Conservation (phyloP, 2,329 filamentous ascomycete species). For the Aphanoascus verrucosus region DNA sequence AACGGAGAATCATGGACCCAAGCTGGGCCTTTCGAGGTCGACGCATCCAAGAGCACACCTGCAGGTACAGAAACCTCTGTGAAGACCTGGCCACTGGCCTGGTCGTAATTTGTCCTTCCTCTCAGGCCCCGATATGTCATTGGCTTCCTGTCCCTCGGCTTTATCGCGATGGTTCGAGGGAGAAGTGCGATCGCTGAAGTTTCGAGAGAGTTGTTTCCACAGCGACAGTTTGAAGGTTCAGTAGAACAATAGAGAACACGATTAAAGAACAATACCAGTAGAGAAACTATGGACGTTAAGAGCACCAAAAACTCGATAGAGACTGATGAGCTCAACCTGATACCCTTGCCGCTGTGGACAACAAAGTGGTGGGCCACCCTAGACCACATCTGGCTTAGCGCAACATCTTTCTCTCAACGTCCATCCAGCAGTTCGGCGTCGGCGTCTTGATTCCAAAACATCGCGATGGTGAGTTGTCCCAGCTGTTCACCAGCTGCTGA, state of each 20-base stretch:
- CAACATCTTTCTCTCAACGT: not conserved
- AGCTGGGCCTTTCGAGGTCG: conserved; percentile 20
- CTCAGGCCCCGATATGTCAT: conserved; percentile 8
- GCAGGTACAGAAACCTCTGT: conserved; percentile 13
- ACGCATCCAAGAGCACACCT: conserved; percentile 4
- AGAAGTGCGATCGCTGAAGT: too few relatives aligned
- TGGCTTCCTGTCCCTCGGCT: not conserved
- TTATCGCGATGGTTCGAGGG: not conserved
- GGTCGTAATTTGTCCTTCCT: conserved; percentile 11
- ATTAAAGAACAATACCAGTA: too few relatives aligned
- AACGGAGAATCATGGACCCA: conserved; percentile 34
- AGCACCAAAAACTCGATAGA: too few relatives aligned
- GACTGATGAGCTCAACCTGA: not conserved
- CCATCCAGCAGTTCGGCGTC: not conserved
- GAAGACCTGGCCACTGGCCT: conserved; percentile 17
- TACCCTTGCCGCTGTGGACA: not conserved
- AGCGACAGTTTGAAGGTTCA: too few relatives aligned
- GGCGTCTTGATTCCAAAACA: not conserved
- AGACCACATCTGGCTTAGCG: not conserved
- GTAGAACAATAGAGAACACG: too few relatives aligned
- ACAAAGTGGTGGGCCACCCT: too few relatives aligned
- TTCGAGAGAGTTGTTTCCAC: too few relatives aligned
- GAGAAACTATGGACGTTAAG: too few relatives aligned
- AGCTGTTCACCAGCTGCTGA: not conserved
- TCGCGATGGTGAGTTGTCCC: not conserved